Evolutionary conservation across 2,329 filamentous ascomycete genomes (phyloP).

Genomic region (Colletotrichum sansevieriae): DNA sequence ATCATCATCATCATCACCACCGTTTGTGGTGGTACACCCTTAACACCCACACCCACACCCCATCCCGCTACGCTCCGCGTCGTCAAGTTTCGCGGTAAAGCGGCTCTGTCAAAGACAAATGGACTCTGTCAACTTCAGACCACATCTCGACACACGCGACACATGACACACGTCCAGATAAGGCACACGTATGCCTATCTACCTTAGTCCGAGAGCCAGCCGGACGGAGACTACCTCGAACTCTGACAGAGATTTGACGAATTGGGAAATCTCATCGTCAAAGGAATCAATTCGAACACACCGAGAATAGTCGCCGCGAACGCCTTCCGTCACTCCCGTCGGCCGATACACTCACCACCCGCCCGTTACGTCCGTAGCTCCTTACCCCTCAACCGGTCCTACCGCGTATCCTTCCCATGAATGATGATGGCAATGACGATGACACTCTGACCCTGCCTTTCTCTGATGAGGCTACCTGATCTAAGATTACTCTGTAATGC

Average conservation of each 20-base stretch:
- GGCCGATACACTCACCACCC: too few relatives aligned
- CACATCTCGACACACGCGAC: neutral
- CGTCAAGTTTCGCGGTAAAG: neutral
- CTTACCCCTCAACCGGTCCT: too few relatives aligned
- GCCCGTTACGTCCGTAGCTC: conserved; percentile 1
- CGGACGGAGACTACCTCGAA: conserved; percentile 10
- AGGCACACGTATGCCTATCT: neutral
- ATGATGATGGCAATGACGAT: too few relatives aligned
- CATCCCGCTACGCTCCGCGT: neutral
- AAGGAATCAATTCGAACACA: neutral
- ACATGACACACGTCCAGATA: neutral
- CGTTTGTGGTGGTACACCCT: too few relatives aligned
- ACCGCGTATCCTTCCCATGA: too few relatives aligned
- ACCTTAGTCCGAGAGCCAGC: neutral
- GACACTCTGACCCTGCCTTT: too few relatives aligned
- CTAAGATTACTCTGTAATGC: too few relatives aligned
- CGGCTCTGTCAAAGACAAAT: conserved; percentile 1
- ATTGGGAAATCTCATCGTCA: conserved; percentile 10
- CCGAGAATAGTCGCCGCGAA: too few relatives aligned
- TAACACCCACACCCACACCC: too few relatives aligned
- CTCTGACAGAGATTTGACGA: neutral
- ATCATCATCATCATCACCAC: too few relatives aligned
- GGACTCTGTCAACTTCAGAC: conserved; percentile 10
- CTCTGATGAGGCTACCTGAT: too few relatives aligned
- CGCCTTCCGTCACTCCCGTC: neutral